Evolutionary conservation across 352 stramenopile species (phyloP).

Genomic region (Thraustochytrium sp.): DNA sequence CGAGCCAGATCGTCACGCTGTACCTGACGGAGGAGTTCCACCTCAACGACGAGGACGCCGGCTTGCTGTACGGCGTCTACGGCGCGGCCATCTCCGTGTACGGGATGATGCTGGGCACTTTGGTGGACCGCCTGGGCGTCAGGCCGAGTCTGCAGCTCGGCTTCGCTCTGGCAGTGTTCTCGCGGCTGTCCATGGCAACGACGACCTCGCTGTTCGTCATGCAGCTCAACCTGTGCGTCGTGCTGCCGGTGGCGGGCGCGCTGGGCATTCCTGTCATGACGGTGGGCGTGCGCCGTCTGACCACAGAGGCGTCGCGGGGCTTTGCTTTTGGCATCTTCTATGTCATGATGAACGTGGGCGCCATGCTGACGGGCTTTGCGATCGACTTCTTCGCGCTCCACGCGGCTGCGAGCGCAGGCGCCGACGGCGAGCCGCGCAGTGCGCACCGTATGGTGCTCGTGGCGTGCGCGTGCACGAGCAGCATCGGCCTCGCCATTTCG

Average conservation of each 20-base stretch:
- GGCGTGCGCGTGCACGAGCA: not conserved
- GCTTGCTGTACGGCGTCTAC: constrained; percentile 59
- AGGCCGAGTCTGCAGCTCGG: constrained; percentile 55
- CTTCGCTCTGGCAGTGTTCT: constrained; percentile 55
- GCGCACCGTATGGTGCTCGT: not conserved
- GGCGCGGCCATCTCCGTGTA: constrained; percentile 59
- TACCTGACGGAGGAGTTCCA: constrained; percentile 60
- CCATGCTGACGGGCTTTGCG: constrained; percentile 54
- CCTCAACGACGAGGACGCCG: constrained; percentile 56
- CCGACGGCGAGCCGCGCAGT: not conserved
- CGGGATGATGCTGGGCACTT: constrained; percentile 56
- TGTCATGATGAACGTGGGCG: constrained; percentile 62
- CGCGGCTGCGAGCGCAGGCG: not conserved
- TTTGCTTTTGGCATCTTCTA: constrained; percentile 69
- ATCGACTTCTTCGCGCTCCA: constrained; percentile 58
- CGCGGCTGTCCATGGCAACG: constrained; percentile 51
- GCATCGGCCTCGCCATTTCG: not conserved
- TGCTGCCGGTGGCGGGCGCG: constrained; percentile 57
- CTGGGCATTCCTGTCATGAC: constrained; percentile 62
- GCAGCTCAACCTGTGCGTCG: constrained; percentile 51
- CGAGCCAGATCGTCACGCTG: constrained; percentile 55
- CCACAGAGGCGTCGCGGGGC: constrained; percentile 43
- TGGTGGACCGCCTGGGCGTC: constrained; percentile 61
- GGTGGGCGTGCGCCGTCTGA: constrained; percentile 45
- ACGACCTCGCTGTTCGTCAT: constrained; percentile 52